phyloP scores from a whole-genome alignment of 1,284 basidiomycete genomes.

The Sporisorium exsertum region DNA sequence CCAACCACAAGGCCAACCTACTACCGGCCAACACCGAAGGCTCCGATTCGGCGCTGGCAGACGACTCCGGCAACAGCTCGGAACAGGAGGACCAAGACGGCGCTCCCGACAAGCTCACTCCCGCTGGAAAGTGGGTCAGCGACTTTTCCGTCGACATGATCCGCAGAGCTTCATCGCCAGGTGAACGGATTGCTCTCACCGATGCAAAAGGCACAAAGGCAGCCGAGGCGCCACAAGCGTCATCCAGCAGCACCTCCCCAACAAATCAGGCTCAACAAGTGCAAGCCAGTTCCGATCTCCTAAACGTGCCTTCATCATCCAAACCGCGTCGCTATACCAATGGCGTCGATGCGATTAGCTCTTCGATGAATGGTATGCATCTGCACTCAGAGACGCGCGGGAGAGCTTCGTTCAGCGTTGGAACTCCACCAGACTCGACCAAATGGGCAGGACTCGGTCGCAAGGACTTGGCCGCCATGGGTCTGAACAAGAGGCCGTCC shows the following conservation, averaged over 20 bases:
- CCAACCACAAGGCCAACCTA: constrained; percentile 15
- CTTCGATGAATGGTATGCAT: constrained; percentile 12
- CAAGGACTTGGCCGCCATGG: constrained; percentile 56
- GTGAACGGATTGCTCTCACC: neutral
- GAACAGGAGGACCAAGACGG: constrained; percentile 21
- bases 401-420: constrained; percentile 23
- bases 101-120: constrained; percentile 25
- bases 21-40: constrained; percentile 18
- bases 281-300: constrained; percentile 4
- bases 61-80: constrained; percentile 44
- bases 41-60: constrained; percentile 32
- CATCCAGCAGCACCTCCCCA: constrained; percentile 6
- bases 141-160: constrained; percentile 49
- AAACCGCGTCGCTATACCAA: constrained; percentile 40
- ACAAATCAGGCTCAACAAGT: too few species aligned
- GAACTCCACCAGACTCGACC: constrained; percentile 11
- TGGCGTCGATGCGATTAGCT: constrained; percentile 14
- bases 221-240: neutral
- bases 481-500: constrained; percentile 26
- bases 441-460: constrained; percentile 53
- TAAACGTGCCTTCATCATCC: constrained; percentile 16
- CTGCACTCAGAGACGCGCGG: constrained; percentile 15
- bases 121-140: constrained; percentile 47
- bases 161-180: constrained; percentile 27
- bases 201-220: neutral